Percentiles rank a stretch among this genome's conserved stretches.
These are phyloP conservation scores for Pseudogymnoascus sp. DNA, from an alignment of 2,329 filamentous ascomycete genomes.

Conservation along the genomic window DNA sequence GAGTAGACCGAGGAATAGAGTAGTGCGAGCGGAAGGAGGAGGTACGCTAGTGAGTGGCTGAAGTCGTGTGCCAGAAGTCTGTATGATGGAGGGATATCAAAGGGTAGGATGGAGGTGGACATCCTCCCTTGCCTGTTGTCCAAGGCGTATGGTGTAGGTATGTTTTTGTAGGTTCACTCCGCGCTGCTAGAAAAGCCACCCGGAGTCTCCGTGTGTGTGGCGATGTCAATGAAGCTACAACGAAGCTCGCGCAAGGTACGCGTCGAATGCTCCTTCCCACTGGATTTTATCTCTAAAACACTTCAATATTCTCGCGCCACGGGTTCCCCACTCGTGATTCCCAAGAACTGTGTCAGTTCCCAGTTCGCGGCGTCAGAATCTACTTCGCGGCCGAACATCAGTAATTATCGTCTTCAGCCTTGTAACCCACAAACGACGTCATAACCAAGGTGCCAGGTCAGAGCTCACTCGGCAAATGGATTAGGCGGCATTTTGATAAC, in stretches of 20 bases:
- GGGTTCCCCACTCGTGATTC: background rate
- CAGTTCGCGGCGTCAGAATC: background rate
- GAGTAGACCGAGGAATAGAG: slow-evolving; percentile 28
- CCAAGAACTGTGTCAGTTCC: background rate
- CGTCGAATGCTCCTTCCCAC: background rate
- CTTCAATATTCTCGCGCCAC: background rate
- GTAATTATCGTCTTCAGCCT: background rate
- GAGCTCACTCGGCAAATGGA: background rate
- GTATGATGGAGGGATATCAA: slow-evolving; percentile 18
- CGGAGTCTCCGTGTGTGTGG: background rate
- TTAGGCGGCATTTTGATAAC: background rate
- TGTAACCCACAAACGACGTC: background rate
- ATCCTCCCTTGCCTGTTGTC: background rate
- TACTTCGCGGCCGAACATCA: background rate
- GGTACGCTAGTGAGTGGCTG: slow-evolving; percentile 19
- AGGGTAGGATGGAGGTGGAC: slow-evolving; percentile 12
- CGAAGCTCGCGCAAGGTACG: background rate
- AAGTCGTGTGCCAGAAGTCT: slow-evolving; percentile 22
- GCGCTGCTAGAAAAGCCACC: background rate
- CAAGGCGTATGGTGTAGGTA: background rate
- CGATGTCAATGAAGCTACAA: background rate
- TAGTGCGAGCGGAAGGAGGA: slow-evolving; percentile 23
- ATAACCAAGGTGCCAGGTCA: background rate
- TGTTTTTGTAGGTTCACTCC: background rate
- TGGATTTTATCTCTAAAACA: background rate